Percentiles rank a stretch among this genome's conserved stretches.
phyloP scores from a whole-genome alignment of 2,329 filamentous ascomycete genomes.

The Saccharata proteae region DNA sequence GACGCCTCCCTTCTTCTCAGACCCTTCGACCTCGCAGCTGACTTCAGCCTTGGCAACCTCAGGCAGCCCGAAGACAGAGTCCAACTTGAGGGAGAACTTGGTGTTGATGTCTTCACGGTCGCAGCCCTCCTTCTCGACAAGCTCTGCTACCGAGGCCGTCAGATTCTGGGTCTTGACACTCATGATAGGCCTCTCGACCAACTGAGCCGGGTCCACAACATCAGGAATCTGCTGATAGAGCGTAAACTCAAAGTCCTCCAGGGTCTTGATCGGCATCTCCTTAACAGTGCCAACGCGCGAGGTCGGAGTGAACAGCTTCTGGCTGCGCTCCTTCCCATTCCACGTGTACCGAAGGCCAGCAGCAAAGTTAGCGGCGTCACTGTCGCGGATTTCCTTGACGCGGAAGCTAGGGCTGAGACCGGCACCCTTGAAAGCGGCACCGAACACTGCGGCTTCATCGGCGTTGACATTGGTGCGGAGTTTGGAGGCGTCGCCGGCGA shows the following conservation, averaged over 20 bases:
- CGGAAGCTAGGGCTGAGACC: constrained; percentile 89
- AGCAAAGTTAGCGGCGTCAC: constrained; percentile 64
- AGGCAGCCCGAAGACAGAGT: constrained; percentile 63
- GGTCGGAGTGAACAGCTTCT: constrained; percentile 70
- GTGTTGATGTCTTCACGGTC: constrained; percentile 64
- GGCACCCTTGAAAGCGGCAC: constrained; percentile 87
- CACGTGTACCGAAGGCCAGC: constrained; percentile 64
- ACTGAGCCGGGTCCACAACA: constrained; percentile 29
- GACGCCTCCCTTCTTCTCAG: constrained; percentile 63
- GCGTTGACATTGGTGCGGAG: constrained; percentile 91
- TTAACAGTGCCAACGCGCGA: constrained; percentile 70
- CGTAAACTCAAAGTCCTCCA: constrained; percentile 65
- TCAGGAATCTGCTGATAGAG: constrained; percentile 62
- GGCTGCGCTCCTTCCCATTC: constrained; percentile 57
- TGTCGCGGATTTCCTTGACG: constrained; percentile 86
- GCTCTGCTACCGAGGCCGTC: constrained; percentile 64
- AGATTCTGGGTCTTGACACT: constrained; percentile 70
- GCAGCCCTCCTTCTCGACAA: constrained; percentile 72
- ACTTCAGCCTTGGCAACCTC: constrained; percentile 64
- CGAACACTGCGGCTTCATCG: constrained; percentile 92
- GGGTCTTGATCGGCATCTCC: constrained; percentile 71
- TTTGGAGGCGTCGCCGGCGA: constrained; percentile 62
- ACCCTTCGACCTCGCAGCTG: constrained; percentile 69
- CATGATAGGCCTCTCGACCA: constrained; percentile 48
- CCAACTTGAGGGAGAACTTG: constrained; percentile 65